Conservation (phyloP, 768 basidiomycete genomes). For the Amanita muscaria region DNA sequence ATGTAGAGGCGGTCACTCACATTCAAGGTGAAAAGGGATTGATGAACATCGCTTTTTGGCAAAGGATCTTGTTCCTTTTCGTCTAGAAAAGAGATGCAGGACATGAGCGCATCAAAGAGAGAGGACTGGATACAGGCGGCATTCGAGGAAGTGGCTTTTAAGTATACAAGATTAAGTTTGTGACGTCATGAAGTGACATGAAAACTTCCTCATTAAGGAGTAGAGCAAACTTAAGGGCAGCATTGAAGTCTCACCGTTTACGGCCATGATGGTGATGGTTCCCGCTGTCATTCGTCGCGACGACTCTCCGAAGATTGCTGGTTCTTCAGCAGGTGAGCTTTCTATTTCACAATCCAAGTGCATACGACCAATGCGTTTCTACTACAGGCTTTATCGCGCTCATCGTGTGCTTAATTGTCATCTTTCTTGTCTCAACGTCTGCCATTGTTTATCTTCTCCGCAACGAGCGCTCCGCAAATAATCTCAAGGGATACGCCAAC, state of each 20-base stretch:
- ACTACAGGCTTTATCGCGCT: constrained; percentile 5
- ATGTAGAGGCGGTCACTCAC: not conserved
- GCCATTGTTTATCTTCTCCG: constrained; percentile 2
- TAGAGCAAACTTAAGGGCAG: too few species aligned
- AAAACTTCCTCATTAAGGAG: too few species aligned
- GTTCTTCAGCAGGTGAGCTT: constrained; percentile 5
- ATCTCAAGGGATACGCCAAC: not conserved
- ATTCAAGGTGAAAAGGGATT: too few species aligned
- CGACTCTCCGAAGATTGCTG: constrained; percentile 4
- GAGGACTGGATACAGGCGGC: too few species aligned
- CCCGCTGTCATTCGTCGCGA: not conserved
- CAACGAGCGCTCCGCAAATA: not conserved
- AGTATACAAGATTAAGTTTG: not conserved
- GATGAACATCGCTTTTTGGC: not conserved
- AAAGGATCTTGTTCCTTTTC: not conserved
- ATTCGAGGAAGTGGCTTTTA: too few species aligned
- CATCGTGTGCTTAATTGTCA: constrained; percentile 3
- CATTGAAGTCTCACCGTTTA: too few species aligned
- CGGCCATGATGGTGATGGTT: not conserved
- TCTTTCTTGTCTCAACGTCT: not conserved
- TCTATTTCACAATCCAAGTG: not conserved
- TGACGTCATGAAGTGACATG: not conserved
- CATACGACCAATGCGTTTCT: not conserved
- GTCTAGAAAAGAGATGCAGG: not conserved
- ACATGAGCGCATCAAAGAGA: not conserved